Evolutionary conservation across 768 basidiomycete genomes (phyloP).

Genomic region (Neoboletus subvelutipes): DNA sequence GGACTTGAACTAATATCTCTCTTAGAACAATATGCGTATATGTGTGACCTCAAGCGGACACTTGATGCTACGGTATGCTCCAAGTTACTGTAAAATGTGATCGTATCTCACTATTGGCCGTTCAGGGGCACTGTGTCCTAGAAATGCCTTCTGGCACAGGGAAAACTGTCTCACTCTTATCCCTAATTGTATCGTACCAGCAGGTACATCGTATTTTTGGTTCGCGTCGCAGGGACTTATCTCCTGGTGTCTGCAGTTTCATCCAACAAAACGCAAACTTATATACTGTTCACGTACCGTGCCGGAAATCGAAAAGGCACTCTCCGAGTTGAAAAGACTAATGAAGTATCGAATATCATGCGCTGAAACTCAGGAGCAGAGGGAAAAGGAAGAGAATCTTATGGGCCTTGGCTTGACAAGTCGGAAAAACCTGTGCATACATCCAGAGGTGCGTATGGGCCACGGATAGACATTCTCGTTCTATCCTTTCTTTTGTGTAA

Average conservation of each 20-base stretch:
- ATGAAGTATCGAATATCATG: constrained; percentile 81
- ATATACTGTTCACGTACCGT: constrained; percentile 99
- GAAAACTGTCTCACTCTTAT: constrained; percentile 95
- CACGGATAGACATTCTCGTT: not conserved
- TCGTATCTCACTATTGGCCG: not conserved
- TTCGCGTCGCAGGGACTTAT: not conserved
- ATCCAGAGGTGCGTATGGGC: constrained; percentile 72
- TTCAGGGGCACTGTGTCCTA: constrained; percentile 95
- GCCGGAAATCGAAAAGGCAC: constrained; percentile 97
- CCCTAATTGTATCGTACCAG: constrained; percentile 96
- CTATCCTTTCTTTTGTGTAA: not conserved
- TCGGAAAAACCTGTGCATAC: constrained; percentile 93
- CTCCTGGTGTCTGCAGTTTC: constrained; percentile 56
- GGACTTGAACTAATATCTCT: constrained; percentile 8
- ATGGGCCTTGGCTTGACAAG: constrained; percentile 91
- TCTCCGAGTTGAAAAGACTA: constrained; percentile 90
- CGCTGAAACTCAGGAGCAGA: constrained; percentile 73
- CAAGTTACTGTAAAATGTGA: not conserved
- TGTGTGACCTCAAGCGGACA: constrained; percentile 97
- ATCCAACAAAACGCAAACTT: constrained; percentile 88
- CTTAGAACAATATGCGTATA: constrained; percentile 97
- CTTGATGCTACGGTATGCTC: constrained; percentile 83
- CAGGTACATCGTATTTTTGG: constrained; percentile 51
- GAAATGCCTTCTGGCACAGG: constrained; percentile 99
- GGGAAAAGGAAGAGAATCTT: constrained; percentile 76